Percentiles rank a stretch among this genome's conserved stretches.
These are phyloP conservation scores for Termitomyces sp. DNA, from an alignment of 768 basidiomycete species.

Conservation along the genomic window DNA sequence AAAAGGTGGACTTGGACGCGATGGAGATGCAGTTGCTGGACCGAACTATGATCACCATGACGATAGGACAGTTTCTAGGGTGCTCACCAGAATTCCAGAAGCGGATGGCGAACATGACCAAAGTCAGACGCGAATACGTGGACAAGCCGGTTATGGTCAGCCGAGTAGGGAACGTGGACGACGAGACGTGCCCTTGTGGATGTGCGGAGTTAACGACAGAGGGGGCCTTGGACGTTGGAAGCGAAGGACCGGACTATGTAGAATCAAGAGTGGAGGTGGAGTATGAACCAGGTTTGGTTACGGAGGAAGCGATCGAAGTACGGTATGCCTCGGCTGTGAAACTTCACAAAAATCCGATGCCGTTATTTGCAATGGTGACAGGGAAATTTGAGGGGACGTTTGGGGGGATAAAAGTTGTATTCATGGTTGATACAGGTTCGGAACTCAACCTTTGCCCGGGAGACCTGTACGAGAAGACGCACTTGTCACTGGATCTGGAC, in stretches of 20 bases:
- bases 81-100: conserved; percentile 2
- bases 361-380: not conserved
- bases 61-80: not conserved
- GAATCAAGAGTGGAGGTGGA: not conserved
- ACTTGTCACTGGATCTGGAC: too few relatives aligned
- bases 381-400: not conserved
- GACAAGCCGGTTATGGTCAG: not conserved
- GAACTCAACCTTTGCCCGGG: not conserved
- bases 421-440: not conserved
- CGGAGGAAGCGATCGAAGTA: not conserved
- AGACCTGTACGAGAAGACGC: not conserved
- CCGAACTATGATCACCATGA: not conserved
- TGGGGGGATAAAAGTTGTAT: not conserved
- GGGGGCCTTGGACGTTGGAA: too few relatives aligned
- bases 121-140: conserved; percentile 3
- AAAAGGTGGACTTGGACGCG: not conserved
- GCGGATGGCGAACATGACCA: conserved; percentile 5
- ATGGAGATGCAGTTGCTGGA: not conserved
- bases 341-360: not conserved
- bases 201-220: not conserved
- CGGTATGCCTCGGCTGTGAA: not conserved
- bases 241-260: not conserved
- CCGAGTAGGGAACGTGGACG: fast-evolving
- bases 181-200: not conserved
- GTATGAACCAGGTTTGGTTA: not conserved